These are phyloP conservation scores for Neurospora sp. DNA, from an alignment of 495 filamentous ascomycete species.

Conservation along the genomic window DNA sequence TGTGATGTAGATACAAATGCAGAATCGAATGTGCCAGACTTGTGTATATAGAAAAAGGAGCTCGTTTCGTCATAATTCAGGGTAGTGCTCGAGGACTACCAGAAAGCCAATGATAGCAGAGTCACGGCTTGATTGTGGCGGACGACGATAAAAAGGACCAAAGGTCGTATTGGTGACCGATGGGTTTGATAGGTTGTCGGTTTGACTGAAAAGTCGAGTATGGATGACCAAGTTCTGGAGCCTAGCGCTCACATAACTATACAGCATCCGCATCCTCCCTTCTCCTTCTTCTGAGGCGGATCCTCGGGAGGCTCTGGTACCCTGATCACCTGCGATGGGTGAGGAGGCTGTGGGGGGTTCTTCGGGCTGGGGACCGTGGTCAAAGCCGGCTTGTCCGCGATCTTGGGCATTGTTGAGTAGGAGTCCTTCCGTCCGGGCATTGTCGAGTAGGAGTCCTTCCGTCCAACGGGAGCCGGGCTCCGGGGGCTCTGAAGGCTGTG, in stretches of 20 bases:
- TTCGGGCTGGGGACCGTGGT: constrained; percentile 30
- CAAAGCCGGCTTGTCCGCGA: constrained; percentile 30
- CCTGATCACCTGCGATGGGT: constrained; percentile 13
- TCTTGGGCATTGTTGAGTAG: constrained; percentile 50
- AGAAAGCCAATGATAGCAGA: not conserved
- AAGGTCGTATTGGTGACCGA: not conserved
- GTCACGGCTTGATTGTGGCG: not conserved
- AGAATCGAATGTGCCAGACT: not conserved
- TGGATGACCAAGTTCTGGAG: not conserved
- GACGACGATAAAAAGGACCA: not conserved
- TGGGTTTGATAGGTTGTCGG: not conserved
- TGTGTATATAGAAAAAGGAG: not conserved
- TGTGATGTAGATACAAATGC: not conserved
- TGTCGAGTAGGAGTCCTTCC: constrained; percentile 44
- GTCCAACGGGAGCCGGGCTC: constrained; percentile 32
- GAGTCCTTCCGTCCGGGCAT: constrained; percentile 45
- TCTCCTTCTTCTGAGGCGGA: constrained; percentile 28
- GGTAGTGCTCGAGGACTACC: not conserved
- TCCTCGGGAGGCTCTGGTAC: constrained; percentile 29
- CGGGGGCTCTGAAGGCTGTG: not conserved
- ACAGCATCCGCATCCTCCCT: constrained; percentile 43
- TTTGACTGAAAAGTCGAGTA: not conserved
- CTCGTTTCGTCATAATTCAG: not conserved
- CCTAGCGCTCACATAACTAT: constrained; percentile 37
- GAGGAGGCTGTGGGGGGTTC: constrained; percentile 17